Percentiles rank a stretch among this genome's conserved stretches.
phyloP scores from a whole-genome alignment of 2,329 filamentous ascomycete genomes.

The Albifimbria verrucaria region DNA sequence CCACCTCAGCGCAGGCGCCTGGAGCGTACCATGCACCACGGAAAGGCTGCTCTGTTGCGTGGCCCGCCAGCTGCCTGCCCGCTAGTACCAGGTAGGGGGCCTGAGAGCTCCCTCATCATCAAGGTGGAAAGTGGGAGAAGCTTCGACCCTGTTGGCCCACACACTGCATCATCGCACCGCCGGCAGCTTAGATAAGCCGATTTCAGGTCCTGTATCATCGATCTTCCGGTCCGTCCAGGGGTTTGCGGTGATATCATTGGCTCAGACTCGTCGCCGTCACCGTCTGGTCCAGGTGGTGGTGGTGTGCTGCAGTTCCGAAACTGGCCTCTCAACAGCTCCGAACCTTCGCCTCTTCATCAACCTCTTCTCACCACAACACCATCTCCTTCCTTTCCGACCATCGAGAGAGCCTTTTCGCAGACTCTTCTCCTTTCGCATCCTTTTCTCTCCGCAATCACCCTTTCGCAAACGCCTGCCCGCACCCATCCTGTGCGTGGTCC shows the following conservation, averaged over 20 bases:
- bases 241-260: constrained; percentile 32
- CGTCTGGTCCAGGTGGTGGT: not conserved
- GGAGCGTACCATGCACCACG: too few species aligned
- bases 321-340: constrained; percentile 2
- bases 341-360: constrained; percentile 1
- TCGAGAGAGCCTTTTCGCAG: constrained; percentile 1
- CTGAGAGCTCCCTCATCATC: not conserved
- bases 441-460: not conserved
- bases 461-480: constrained; percentile 5
- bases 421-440: not conserved
- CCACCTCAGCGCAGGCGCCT: too few species aligned
- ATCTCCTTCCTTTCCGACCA: not conserved
- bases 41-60: not conserved
- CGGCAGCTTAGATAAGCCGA: constrained; percentile 21
- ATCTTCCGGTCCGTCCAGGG: constrained; percentile 32
- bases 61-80: not conserved
- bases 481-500: constrained; percentile 6
- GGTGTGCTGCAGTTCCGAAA: not conserved
- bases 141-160: constrained; percentile 15
- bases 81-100: not conserved
- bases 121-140: constrained; percentile 25
- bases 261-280: constrained; percentile 8
- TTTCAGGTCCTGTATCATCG: constrained; percentile 22
- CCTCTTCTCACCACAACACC: not conserved
- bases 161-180: constrained; percentile 10